Evolutionary conservation across 345 rosid genomes (phyloP).

Genomic region (Boechera stricta): DNA sequence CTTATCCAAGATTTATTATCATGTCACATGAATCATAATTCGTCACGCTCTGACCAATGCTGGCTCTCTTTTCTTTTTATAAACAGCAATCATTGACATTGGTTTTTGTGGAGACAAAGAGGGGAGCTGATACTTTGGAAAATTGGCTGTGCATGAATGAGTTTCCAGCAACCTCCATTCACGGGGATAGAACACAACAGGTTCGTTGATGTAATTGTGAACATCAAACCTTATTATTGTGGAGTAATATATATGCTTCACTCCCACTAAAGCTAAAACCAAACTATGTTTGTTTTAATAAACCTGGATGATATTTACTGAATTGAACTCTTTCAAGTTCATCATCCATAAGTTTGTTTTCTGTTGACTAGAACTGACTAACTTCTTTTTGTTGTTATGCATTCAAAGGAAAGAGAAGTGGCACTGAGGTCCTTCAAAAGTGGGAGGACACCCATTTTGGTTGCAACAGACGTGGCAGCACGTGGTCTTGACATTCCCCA

Average conservation of each 20-base stretch:
- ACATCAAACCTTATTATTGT: slow-evolving; percentile 15
- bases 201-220: slow-evolving; percentile 34
- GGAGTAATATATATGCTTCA: background rate
- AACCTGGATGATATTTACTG: slow-evolving; percentile 14
- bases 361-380: slow-evolving; percentile 21
- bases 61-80: slow-evolving; percentile 23
- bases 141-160: slow-evolving; percentile 86
- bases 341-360: slow-evolving; percentile 19
- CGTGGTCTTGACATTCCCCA: slow-evolving; percentile 96
- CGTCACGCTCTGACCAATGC: background rate
- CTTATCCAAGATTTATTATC: slow-evolving; percentile 10
- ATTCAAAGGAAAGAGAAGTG: slow-evolving; percentile 86
- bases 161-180: slow-evolving; percentile 94
- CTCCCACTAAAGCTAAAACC: background rate
- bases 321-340: slow-evolving; percentile 24
- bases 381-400: slow-evolving; percentile 29
- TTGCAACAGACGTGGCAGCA: slow-evolving; percentile 90
- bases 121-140: slow-evolving; percentile 93
- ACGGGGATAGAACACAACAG: slow-evolving; percentile 98
- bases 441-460: slow-evolving; percentile 93
- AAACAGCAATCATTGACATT: slow-evolving; percentile 92
- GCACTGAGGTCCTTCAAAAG: slow-evolving; percentile 89
- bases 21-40: background rate
- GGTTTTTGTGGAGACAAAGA: slow-evolving; percentile 99
- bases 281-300: background rate